Conservation (phyloP, 441 rosid genomes). For the Pelargonium fulgidum region DNA sequence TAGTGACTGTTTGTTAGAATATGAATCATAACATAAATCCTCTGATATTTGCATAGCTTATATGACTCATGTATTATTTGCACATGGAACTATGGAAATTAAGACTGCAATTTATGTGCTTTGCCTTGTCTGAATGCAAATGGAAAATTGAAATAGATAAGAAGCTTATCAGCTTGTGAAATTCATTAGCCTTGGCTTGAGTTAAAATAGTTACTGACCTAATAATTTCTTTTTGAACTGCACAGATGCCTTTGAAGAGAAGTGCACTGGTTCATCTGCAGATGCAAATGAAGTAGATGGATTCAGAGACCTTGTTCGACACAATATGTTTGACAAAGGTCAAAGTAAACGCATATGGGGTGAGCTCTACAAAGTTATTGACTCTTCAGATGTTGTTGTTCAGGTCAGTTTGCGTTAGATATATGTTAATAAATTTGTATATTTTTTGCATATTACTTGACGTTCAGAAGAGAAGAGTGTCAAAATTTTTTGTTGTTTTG, state of each 20-base stretch:
- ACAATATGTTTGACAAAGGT: conserved; percentile 95
- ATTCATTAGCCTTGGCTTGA: neutral
- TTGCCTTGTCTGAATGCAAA: neutral
- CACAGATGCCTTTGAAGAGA: conserved; percentile 70
- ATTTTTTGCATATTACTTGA: conserved; percentile 4
- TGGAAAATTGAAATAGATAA: neutral
- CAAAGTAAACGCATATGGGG: conserved; percentile 99
- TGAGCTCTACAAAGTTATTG: conserved; percentile 92
- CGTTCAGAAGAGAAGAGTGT: neutral
- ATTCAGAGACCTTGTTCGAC: conserved; percentile 79
- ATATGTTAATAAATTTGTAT: neutral
- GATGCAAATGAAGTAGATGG: conserved; percentile 68
- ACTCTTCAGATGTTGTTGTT: conserved; percentile 91
- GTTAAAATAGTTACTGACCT: neutral
- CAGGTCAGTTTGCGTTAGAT: conserved; percentile 44
- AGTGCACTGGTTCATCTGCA: conserved; percentile 35
- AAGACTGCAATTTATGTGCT: neutral
- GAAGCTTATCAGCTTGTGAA: neutral
- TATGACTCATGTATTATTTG: neutral
- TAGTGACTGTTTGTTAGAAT: neutral
- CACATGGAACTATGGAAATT: neutral
- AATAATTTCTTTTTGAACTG: conserved; percentile 12
- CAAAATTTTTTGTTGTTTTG: neutral
- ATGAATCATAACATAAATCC: neutral
- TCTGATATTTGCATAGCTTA: neutral